Percentiles rank a stretch among this genome's conserved stretches.
These are phyloP conservation scores for Yamadazyma takamatsuzukensis DNA, from an alignment of 805 yeast species.

Conservation along the genomic window DNA sequence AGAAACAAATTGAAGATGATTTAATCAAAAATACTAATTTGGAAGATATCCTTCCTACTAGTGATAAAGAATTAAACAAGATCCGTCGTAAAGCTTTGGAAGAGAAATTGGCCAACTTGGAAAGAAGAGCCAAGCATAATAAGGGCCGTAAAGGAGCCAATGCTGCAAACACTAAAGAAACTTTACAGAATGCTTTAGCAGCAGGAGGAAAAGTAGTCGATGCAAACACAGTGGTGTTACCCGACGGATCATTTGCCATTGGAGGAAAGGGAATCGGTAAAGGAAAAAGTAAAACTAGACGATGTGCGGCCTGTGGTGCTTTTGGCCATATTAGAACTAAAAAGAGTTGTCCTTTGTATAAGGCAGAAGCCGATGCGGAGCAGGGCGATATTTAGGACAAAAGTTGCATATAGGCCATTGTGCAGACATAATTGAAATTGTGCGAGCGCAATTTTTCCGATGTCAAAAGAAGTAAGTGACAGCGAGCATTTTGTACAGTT, in stretches of 20 bases:
- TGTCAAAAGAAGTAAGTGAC: no score
- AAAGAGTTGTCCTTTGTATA: conserved; percentile 84
- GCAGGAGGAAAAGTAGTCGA: conserved; percentile 41
- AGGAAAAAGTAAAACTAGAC: conserved; percentile 69
- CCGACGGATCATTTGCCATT: conserved; percentile 42
- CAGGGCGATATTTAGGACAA: no score
- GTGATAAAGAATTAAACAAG: conserved; percentile 79
- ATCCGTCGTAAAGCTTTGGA: conserved; percentile 73
- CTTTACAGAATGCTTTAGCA: conserved; percentile 38
- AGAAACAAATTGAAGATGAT: conserved; percentile 60
- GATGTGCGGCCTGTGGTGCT: conserved; percentile 94
- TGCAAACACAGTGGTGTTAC: conserved; percentile 41
- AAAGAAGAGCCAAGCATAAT: conserved; percentile 51
- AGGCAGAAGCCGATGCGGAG: no score
- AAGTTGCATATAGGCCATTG: no score
- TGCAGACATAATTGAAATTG: no score
- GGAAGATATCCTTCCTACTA: conserved; percentile 71
- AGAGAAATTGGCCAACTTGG: conserved; percentile 78
- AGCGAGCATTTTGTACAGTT: no score
- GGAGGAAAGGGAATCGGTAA: conserved; percentile 72
- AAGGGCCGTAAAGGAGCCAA: conserved; percentile 29
- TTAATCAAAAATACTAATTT: conserved; percentile 55
- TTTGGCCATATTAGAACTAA: conserved; percentile 93
- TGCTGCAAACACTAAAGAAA: conserved; percentile 16
- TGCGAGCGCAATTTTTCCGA: no score